These are phyloP conservation scores for Abelmoschus esculentus DNA, from an alignment of 345 rosid species.

Conservation along the genomic window DNA sequence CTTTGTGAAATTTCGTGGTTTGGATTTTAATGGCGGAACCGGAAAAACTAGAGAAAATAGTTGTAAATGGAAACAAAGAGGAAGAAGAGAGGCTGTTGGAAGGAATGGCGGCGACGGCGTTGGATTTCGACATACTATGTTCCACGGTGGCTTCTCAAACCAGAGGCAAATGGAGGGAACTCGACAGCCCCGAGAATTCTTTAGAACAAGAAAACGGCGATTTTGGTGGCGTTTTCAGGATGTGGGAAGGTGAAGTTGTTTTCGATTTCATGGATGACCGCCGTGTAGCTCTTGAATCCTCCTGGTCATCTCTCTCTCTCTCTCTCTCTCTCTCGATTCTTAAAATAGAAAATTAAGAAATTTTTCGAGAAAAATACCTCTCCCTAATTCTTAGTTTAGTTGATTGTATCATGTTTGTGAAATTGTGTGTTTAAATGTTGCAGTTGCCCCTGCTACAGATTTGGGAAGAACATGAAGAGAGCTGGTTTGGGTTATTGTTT, in stretches of 20 bases:
- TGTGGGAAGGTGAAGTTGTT: conserved; percentile 86
- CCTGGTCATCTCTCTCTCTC: conserved; percentile 39
- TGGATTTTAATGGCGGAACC: conserved; percentile 40
- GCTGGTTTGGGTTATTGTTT: conserved; percentile 77
- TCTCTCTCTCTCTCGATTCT: background rate
- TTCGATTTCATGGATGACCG: conserved; percentile 76
- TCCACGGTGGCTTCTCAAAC: conserved; percentile 88
- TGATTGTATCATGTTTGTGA: background rate
- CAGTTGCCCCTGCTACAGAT: conserved; percentile 92
- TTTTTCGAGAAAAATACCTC: no score
- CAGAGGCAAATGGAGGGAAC: conserved; percentile 69
- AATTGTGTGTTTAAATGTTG: conserved; percentile 22
- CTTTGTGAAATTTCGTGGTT: conserved; percentile 4
- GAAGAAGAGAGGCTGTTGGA: conserved; percentile 42
- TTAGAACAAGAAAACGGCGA: conserved; percentile 26
- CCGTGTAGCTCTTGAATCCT: conserved; percentile 64
- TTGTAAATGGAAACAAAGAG: background rate
- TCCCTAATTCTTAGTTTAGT: background rate
- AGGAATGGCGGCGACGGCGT: conserved; percentile 41
- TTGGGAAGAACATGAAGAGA: conserved; percentile 84
- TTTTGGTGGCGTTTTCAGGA: conserved; percentile 63
- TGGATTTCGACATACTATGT: conserved; percentile 88
- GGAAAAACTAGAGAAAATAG: conserved; percentile 26
- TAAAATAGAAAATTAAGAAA: no score
- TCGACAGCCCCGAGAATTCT: conserved; percentile 7